Evolutionary conservation across 257 asterid genomes (phyloP).

Genomic region (Coffea eugenioides): DNA sequence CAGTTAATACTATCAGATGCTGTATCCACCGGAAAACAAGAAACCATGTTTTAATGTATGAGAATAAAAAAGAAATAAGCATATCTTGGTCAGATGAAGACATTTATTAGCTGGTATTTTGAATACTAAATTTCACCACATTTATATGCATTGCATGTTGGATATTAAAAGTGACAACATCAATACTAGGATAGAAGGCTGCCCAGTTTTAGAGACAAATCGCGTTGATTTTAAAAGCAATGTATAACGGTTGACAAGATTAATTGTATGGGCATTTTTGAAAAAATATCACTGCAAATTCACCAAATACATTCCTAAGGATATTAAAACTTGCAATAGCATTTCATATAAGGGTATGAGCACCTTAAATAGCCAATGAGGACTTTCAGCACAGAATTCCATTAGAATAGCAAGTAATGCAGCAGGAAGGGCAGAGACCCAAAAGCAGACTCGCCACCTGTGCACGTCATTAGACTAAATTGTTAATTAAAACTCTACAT

Average conservation of each 20-base stretch:
- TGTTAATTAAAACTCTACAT: background rate
- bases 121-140: too few relatives aligned
- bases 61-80: background rate
- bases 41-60: background rate
- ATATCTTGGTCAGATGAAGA: background rate
- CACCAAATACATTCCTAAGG: background rate
- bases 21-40: background rate
- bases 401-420: slow-evolving; percentile 66
- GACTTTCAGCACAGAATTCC: slow-evolving; percentile 87
- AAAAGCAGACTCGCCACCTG: slow-evolving; percentile 99
- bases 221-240: background rate
- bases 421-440: slow-evolving; percentile 88
- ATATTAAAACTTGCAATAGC: background rate
- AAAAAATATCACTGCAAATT: background rate
- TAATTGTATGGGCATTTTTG: background rate
- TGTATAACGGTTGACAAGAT: background rate
- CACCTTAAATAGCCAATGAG: slow-evolving; percentile 96
- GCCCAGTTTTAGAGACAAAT: background rate
- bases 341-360: background rate
- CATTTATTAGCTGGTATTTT: too few relatives aligned
- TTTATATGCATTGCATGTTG: background rate
- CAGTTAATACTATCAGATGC: slow-evolving; percentile 1
- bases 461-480: slow-evolving; percentile 21
- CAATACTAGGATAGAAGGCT: background rate
- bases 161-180: background rate